Percentiles rank a stretch among this genome's conserved stretches.
phyloP scores from a whole-genome alignment of 2,329 filamentous ascomycete species.

The Xylaria sp. region DNA sequence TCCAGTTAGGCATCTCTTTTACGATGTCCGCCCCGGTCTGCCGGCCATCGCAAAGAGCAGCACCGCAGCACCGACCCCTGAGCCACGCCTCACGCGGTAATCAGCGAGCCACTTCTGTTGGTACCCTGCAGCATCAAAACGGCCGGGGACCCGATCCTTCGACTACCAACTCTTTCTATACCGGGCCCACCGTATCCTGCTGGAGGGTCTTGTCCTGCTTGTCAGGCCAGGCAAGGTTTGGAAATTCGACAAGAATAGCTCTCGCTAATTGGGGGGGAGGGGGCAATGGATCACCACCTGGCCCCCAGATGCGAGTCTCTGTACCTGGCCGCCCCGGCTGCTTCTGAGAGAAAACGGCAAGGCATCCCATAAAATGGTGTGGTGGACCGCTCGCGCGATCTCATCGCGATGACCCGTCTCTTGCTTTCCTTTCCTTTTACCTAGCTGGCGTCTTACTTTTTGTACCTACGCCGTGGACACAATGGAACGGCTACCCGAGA shows the following conservation, averaged over 20 bases:
- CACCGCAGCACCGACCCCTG: no score
- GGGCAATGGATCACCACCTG: no score
- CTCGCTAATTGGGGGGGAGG: constrained; percentile 6
- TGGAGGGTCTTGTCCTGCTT: constrained; percentile 6
- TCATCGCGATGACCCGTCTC: constrained; percentile 4
- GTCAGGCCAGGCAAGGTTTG: constrained; percentile 10
- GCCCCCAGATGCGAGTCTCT: no score
- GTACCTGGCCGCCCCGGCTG: no score
- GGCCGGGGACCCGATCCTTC: no score
- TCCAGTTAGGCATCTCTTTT: no score
- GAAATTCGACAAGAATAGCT: constrained; percentile 23
- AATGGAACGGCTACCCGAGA: constrained; percentile 28
- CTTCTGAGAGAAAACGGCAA: no score
- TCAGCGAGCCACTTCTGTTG: no score
- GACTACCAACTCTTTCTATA: neutral
- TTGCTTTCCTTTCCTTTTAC: constrained; percentile 7
- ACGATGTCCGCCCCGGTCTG: no score
- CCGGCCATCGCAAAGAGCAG: no score
- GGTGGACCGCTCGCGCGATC: constrained; percentile 8
- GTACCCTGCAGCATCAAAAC: no score
- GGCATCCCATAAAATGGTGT: constrained; percentile 12
- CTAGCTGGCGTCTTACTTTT: neutral
- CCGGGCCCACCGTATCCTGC: constrained; percentile 8
- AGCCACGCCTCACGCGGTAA: no score
- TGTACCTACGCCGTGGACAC: constrained; percentile 5